phyloP scores from a whole-genome alignment of 192 early-diverging fungal genomes.

The Fimicolochytrium jonesii region DNA sequence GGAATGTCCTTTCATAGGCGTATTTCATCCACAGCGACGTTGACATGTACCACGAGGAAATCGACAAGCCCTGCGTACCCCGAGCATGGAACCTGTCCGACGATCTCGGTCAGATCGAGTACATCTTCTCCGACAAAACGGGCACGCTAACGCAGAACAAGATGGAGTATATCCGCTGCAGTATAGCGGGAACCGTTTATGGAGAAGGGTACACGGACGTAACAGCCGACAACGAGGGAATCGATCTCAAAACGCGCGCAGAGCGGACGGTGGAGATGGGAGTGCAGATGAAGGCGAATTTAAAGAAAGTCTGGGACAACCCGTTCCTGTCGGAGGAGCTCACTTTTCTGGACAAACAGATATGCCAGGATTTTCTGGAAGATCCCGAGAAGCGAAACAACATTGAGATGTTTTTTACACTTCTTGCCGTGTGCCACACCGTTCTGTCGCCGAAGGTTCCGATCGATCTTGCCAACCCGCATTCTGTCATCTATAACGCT shows the following conservation, averaged over 20 bases:
- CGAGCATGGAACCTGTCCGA: conserved; percentile 86
- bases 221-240: conserved; percentile 44
- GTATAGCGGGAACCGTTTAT: conserved; percentile 78
- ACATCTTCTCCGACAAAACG: conserved; percentile 95
- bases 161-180: conserved; percentile 90
- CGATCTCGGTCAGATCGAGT: conserved; percentile 92
- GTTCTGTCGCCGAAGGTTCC: conserved; percentile 64
- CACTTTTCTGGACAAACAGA: conserved; percentile 69
- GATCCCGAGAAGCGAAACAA: conserved; percentile 24
- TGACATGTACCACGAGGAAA: conserved; percentile 79
- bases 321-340: conserved; percentile 37
- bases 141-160: conserved; percentile 95
- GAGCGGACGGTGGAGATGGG: conserved; percentile 47
- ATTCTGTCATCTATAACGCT: conserved; percentile 62
- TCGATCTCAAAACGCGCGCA: conserved; percentile 69
- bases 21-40: conserved; percentile 88
- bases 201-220: conserved; percentile 45
- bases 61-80: conserved; percentile 74
- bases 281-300: conserved; percentile 29
- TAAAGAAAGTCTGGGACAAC: conserved; percentile 2
- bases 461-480: background rate
- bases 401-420: conserved; percentile 62
- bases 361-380: conserved; percentile 64
- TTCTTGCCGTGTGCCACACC: conserved; percentile 82
- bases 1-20: conserved; percentile 54